These are phyloP conservation scores for Pichia eremophila DNA, from an alignment of 805 yeast genomes.

Conservation along the genomic window DNA sequence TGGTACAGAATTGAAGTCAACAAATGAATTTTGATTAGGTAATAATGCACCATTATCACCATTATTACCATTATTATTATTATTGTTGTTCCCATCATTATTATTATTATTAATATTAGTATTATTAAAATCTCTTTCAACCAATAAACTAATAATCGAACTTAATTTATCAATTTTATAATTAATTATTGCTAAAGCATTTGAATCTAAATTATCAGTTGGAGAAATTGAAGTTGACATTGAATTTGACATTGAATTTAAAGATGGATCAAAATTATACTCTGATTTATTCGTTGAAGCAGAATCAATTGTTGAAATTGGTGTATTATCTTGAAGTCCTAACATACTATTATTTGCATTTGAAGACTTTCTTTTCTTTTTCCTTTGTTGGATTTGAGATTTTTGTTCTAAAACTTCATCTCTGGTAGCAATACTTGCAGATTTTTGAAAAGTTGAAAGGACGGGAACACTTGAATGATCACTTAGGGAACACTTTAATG, in stretches of 20 bases:
- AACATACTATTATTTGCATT: too few relatives aligned
- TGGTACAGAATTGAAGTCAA: background rate
- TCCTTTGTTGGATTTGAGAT: background rate
- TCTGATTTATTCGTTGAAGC: background rate
- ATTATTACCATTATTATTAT: background rate
- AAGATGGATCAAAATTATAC: background rate
- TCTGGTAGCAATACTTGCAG: slow-evolving; percentile 3
- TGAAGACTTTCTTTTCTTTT: background rate
- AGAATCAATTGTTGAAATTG: background rate
- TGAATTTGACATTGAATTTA: background rate
- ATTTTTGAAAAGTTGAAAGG: slow-evolving; percentile 8
- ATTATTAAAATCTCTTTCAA: background rate
- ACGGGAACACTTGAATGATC: slow-evolving; percentile 6
- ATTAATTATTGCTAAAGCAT: background rate
- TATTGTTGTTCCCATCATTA: background rate
- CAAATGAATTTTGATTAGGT: background rate
- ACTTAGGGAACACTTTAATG: slow-evolving; percentile 15
- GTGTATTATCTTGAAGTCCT: background rate
- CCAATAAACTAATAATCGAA: background rate
- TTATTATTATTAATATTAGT: background rate
- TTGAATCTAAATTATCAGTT: background rate
- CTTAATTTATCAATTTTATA: slow-evolving; percentile 3
- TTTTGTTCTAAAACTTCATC: background rate
- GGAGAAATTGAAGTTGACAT: background rate
- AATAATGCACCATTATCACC: background rate